Percentiles rank a stretch among this genome's conserved stretches.
Evolutionary conservation across 2,329 filamentous ascomycete genomes (phyloP).

Genomic region (Aspergillus latus): DNA sequence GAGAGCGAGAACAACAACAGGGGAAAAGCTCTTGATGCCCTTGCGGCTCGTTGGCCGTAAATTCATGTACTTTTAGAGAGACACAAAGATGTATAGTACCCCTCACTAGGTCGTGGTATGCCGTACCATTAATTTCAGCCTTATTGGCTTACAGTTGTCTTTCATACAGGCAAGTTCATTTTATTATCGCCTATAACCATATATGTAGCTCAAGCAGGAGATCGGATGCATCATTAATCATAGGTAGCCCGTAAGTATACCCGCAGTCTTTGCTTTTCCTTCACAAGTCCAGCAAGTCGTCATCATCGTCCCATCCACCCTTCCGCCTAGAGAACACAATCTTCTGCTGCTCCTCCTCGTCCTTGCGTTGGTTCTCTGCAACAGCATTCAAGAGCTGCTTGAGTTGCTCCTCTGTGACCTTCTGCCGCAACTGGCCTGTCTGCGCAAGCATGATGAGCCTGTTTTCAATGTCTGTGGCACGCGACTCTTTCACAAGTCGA

Average conservation of each 20-base stretch:
- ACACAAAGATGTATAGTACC: conserved; percentile 15
- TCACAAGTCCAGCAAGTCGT: conserved; percentile 47
- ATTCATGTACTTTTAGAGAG: conserved; percentile 7
- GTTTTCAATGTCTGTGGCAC: conserved; percentile 88
- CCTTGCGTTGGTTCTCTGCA: conserved; percentile 66
- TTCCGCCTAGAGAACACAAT: conserved; percentile 84
- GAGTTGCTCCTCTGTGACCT: conserved; percentile 89
- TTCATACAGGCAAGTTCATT: not conserved
- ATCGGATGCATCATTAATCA: conserved; percentile 15
- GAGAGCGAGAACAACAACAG: conserved; percentile 54
- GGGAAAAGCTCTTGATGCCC: conserved; percentile 14
- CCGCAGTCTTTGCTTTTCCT: not conserved
- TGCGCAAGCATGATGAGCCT: conserved; percentile 87
- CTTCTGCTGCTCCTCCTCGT: conserved; percentile 68
- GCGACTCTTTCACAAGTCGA: conserved; percentile 88
- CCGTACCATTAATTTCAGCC: too few species aligned
- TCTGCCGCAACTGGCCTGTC: conserved; percentile 77
- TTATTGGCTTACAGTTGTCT: not conserved
- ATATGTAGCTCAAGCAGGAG: conserved; percentile 2
- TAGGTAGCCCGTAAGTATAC: not conserved
- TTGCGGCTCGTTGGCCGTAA: not conserved
- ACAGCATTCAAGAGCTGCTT: conserved; percentile 87
- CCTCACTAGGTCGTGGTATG: not conserved
- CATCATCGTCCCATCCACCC: conserved; percentile 79
- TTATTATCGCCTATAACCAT: not conserved